Evolutionary conservation across 441 rosid genomes (phyloP).

Genomic region (Adansonia grandidieri): DNA sequence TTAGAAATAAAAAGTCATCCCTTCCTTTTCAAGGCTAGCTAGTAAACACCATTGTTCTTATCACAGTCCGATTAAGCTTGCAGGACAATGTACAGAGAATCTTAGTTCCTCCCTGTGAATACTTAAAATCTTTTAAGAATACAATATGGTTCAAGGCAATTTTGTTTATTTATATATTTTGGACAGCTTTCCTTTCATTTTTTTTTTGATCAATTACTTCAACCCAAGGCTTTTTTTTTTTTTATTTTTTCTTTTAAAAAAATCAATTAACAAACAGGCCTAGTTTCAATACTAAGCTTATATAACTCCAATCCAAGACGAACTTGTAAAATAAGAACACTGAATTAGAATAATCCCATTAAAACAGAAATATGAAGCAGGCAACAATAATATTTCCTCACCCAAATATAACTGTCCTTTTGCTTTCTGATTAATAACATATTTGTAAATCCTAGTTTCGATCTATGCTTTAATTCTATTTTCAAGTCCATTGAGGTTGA

Average conservation of each 20-base stretch:
- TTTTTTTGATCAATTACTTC: neutral
- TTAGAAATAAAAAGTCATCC: neutral
- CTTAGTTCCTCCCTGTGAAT: neutral
- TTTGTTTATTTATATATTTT: neutral
- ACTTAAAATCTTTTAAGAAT: neutral
- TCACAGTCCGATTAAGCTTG: neutral
- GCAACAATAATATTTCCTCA: neutral
- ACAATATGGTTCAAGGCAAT: neutral
- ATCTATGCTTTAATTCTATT: neutral
- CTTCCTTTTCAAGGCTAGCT: conserved; percentile 7
- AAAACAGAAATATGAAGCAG: neutral
- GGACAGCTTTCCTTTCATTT: neutral
- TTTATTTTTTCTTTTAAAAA: neutral
- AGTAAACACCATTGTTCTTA: neutral
- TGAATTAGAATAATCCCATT: neutral
- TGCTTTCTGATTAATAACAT: neutral
- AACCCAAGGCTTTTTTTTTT: neutral
- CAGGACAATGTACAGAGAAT: neutral
- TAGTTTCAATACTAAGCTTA: neutral
- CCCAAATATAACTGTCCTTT: neutral
- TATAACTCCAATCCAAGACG: neutral
- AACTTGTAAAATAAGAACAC: neutral
- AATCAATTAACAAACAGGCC: neutral
- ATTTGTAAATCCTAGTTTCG: neutral
- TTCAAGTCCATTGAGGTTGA: neutral